Evolutionary conservation across 176 grass and related monocot species (phyloP).

Genomic region (Olyra latifolia): DNA sequence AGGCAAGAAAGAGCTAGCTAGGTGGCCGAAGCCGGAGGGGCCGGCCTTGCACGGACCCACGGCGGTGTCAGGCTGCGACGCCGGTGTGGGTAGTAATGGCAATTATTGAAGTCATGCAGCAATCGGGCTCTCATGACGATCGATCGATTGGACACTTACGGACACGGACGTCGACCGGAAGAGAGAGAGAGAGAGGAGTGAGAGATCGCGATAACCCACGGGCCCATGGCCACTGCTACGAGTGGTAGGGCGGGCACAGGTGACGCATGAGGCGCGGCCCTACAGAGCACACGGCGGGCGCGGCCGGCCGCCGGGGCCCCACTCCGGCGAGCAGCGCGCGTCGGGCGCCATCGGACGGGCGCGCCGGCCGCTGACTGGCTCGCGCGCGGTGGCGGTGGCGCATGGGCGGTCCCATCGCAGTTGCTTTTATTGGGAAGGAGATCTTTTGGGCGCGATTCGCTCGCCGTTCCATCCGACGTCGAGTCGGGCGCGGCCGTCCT

Average conservation of each 20-base stretch:
- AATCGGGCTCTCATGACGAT: background rate
- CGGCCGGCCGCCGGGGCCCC: background rate
- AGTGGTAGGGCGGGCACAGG: background rate
- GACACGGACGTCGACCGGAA: background rate
- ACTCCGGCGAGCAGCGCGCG: background rate
- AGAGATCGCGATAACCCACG: background rate
- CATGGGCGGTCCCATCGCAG: constrained; percentile 33
- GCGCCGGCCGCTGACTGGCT: too few relatives aligned
- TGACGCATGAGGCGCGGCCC: background rate
- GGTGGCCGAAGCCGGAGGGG: too few relatives aligned
- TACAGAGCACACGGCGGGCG: background rate
- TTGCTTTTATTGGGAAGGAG: constrained; percentile 38
- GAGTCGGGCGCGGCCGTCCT: background rate
- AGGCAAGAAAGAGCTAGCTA: too few relatives aligned
- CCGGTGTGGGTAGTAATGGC: background rate
- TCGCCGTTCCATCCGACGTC: constrained; percentile 19
- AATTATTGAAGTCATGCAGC: constrained; percentile 30
- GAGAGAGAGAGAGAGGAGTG: too few relatives aligned
- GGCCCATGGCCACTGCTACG: background rate
- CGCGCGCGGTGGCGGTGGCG: background rate
- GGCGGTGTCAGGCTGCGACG: background rate
- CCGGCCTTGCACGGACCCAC: background rate
- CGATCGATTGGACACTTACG: constrained; percentile 5
- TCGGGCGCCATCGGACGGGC: background rate
- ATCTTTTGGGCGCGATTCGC: constrained; percentile 44